Evolutionary conservation across 2,329 filamentous ascomycete species (phyloP).

Genomic region (Sclerotinia glacialis): DNA sequence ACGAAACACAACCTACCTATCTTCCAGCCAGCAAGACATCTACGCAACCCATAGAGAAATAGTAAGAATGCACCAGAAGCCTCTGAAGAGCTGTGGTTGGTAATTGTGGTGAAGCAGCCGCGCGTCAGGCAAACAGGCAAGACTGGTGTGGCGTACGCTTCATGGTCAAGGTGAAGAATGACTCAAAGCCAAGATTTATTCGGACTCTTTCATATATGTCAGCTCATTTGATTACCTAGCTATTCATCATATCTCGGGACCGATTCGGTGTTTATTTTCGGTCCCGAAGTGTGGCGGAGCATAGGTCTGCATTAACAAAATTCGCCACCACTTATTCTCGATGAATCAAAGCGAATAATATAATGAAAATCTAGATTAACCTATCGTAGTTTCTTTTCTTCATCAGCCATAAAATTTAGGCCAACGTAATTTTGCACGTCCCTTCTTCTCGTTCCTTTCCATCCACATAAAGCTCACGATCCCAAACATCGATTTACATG

Average conservation of each 20-base stretch:
- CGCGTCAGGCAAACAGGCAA: slow-evolving; percentile 2
- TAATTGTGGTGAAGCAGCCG: slow-evolving; percentile 11
- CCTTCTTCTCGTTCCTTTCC: background rate
- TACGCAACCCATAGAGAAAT: slow-evolving; percentile 1
- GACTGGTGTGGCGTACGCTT: slow-evolving; percentile 12
- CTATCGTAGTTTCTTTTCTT: background rate
- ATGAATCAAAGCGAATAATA: background rate
- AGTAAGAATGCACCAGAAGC: slow-evolving; percentile 7
- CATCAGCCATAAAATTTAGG: background rate
- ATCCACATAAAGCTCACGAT: slow-evolving; percentile 1
- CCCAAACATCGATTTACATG: background rate
- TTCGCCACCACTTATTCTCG: background rate
- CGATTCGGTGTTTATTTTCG: background rate
- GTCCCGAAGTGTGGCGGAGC: slow-evolving; percentile 1
- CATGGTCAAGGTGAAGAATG: background rate
- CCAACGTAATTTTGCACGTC: background rate
- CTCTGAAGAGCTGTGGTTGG: slow-evolving; percentile 14
- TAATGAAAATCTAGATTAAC: background rate
- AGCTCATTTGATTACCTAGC: background rate
- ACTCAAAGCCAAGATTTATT: slow-evolving; percentile 4
- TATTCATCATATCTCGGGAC: background rate
- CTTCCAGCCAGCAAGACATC: slow-evolving; percentile 3
- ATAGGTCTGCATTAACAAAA: background rate
- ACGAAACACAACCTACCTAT: slow-evolving; percentile 9
- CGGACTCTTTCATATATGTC: background rate